Percentiles rank a stretch among this genome's conserved stretches.
These are phyloP conservation scores for Penicillium daleae DNA, from an alignment of 495 filamentous ascomycete species.

Conservation along the genomic window DNA sequence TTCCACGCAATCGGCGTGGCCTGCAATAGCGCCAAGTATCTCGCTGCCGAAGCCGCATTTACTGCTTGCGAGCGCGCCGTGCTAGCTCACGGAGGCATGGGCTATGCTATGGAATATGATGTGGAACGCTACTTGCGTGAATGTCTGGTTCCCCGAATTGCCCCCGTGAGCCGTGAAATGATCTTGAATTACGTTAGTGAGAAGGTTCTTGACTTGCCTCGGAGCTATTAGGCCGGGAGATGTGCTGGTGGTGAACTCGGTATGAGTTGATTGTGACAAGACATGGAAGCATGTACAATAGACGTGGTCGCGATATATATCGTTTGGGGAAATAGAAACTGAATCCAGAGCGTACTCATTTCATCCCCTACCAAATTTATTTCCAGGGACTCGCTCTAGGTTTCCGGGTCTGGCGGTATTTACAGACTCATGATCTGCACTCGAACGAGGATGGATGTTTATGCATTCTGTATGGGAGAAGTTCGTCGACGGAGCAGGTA, in stretches of 20 bases:
- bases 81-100: conserved; percentile 73
- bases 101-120: conserved; percentile 78
- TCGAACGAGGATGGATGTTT: no score
- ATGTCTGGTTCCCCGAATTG: conserved; percentile 74
- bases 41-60: conserved; percentile 80
- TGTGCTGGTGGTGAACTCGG: background rate
- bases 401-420: no score
- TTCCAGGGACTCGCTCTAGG: no score
- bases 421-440: no score
- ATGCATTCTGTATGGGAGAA: no score
- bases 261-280: background rate
- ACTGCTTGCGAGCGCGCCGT: conserved; percentile 72
- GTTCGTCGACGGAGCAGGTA: no score
- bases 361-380: no score
- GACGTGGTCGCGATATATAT: background rate
- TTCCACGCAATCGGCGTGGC: conserved; percentile 70
- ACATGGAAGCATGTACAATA: background rate
- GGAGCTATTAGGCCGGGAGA: conserved; percentile 49
- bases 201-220: conserved; percentile 61
- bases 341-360: no score
- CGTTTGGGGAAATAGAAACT: no score
- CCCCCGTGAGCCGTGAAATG: conserved; percentile 79
- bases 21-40: conserved; percentile 75
- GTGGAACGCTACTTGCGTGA: conserved; percentile 78
- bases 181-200: conserved; percentile 80